Evolutionary conservation across 176 grass and related monocot genomes (phyloP), one percentile per base, ranked within the genome.

Genomic region (Secale cereale): DNA sequence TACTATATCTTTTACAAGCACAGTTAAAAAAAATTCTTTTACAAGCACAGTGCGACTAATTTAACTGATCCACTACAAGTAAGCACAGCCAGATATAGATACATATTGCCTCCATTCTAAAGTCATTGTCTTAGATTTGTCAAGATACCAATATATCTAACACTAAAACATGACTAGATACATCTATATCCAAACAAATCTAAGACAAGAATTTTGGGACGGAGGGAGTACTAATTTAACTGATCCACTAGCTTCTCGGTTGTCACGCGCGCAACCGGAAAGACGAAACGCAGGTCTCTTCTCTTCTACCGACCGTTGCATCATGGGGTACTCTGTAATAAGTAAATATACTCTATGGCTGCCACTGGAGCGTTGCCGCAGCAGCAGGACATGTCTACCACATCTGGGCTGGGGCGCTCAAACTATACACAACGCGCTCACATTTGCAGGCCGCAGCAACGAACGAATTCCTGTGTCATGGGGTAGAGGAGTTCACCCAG

Each of bases 401-500:
- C 78, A 80, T 46, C 62, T 66, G 86, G 60, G 87, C 56, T 61
- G 86, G 60, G 85, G 85, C 83, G 82, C 78, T 88, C 71, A 90
- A 92, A 92, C 78, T 86, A 84, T 94, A 87, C 82, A 90, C 68
- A 60, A 61, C 27, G 73, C 85, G 75, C 88, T 77, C 78, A 63
- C 89, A 88, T 90, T 90, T 84, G 86, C 64, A 75, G 76, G 74
- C 59, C 78, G 64, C 50, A 87, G 69, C 85, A 91, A 88, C 43
- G 46, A 63, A 77, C 54, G 16, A 17, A 76, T 59, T 75, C 80
- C 19, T 57, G 7, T 9, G 56, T 83, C 81, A 95, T 15, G 96
- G 96, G 25, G 97, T 99, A 17, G 88, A 89, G 15, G 90, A 89
- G 77, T 94, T 94, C 83, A 99, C 97, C 74, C 88, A 94, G 85